Percentiles rank a stretch among this genome's conserved stretches.
These are phyloP conservation scores for Suillus alpinus DNA, from an alignment of 768 basidiomycete species.

Conservation along the genomic window DNA sequence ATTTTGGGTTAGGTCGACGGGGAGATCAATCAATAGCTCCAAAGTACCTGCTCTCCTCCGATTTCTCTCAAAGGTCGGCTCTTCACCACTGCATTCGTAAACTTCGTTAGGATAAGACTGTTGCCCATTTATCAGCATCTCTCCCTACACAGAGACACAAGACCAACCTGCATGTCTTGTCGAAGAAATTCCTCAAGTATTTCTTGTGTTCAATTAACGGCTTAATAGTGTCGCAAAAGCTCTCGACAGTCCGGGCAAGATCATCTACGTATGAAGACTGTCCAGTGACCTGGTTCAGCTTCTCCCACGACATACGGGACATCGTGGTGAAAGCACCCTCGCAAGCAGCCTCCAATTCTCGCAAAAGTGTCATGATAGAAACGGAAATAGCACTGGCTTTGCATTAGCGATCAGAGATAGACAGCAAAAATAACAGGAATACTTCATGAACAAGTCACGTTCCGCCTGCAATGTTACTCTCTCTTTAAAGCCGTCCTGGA, in stretches of 20 bases:
- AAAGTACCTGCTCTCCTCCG: conserved; percentile 86
- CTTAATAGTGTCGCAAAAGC: conserved; percentile 73
- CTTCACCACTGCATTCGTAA: conserved; percentile 85
- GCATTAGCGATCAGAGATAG: neutral
- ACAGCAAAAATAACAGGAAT: conserved; percentile 14
- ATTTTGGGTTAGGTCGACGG: conserved; percentile 10
- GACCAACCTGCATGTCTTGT: conserved; percentile 85
- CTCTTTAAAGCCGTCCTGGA: conserved; percentile 72
- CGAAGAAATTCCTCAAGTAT: conserved; percentile 88
- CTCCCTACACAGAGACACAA: neutral
- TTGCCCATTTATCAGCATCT: neutral
- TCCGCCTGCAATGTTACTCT: conserved; percentile 82
- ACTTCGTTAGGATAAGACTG: conserved; percentile 81
- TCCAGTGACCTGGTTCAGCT: conserved; percentile 80
- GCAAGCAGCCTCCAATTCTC: conserved; percentile 81
- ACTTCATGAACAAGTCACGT: conserved; percentile 89
- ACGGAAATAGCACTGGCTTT: conserved; percentile 72
- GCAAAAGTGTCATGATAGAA: conserved; percentile 74
- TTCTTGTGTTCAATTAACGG: conserved; percentile 92
- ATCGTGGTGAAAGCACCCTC: conserved; percentile 80
- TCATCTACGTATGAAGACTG: conserved; percentile 81
- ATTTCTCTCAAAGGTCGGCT: conserved; percentile 90
- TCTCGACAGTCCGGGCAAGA: conserved; percentile 69
- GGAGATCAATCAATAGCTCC: neutral
- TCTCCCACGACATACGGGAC: conserved; percentile 75